Base-by-base conservation (phyloP, 805 yeast species). In the Naumovozyma castellii region DNA sequence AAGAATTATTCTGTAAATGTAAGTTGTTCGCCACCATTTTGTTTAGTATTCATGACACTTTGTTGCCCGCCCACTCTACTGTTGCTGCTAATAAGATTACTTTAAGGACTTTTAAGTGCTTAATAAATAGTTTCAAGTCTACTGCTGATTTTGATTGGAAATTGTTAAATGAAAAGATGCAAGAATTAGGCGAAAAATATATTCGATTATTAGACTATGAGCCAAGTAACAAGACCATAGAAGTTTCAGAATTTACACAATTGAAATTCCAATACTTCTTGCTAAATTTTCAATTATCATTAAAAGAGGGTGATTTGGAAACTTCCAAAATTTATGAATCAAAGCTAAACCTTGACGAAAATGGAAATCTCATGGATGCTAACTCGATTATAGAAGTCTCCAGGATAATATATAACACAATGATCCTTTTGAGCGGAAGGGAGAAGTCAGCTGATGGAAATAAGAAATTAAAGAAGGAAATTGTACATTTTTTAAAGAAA, bases 321-420 rank as follows among this genome's bases (percentile, higher is more conserved):
- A 53, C 58, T 45, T 69, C 71, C 1, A 59, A 52, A 32, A 49
- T 64, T 19, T 64, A 61, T 43, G 59, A 61, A 22, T 49, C 51
- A 8, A 59, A 63, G 38, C 56, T 64, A 1, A 51, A 50, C 18
- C 25, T 57, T 1, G 6, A 25, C 3, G 45, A 48, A 2, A 47
- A 51, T 20, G 19, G 36, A 3, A 10, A 33, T 3, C 9, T 34
- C 1, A 32, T 54, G 4, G 52, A 53, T 13, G 34, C 51, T 2
- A 47, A 47, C 2, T 33, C 41, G 1, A 31, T 57, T 2, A 22
- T 62, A 5, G 68, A 66, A 30, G 35, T 59, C 3, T 50, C 61
- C 13, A 53, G 71, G 32, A 48, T 59, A 1, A 47, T 64, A 5
- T 66, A 58, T 38, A 68, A 68, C 42, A 13, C 43, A 6, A 32